Evolutionary conservation across 305 asterid species (phyloP).

Genomic region (Solanum hybrid): DNA sequence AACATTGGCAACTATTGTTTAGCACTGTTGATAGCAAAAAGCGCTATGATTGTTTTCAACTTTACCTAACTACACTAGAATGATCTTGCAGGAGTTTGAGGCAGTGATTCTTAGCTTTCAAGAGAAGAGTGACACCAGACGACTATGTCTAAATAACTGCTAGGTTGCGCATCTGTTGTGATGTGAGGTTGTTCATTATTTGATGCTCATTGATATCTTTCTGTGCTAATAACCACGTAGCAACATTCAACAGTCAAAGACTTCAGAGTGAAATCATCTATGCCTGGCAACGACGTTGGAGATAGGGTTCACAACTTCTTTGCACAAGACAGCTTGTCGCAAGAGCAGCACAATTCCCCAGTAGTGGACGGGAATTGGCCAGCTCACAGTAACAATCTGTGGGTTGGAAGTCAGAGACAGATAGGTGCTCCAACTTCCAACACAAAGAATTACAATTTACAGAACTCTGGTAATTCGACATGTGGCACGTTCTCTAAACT

Average conservation of each 20-base stretch:
- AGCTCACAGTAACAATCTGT: slow-evolving; percentile 37
- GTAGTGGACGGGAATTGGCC: slow-evolving; percentile 61
- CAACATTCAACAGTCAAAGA: neutral
- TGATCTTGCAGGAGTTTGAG: slow-evolving; percentile 10
- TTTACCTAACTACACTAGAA: neutral
- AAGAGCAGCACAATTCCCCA: slow-evolving; percentile 55
- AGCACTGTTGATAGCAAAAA: neutral
- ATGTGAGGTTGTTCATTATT: neutral
- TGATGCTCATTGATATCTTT: neutral
- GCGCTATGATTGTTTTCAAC: neutral
- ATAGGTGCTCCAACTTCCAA: slow-evolving; percentile 26
- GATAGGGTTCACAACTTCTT: slow-evolving; percentile 97
- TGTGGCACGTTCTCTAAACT: slow-evolving; percentile 10
- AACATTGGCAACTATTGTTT: neutral
- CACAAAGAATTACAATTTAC: slow-evolving; percentile 38
- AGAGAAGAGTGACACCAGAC: slow-evolving; percentile 3
- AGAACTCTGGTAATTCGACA: slow-evolving; percentile 35
- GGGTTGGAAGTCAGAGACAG: slow-evolving; percentile 59
- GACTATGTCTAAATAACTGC: neutral
- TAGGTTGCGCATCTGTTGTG: neutral
- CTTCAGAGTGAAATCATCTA: slow-evolving; percentile 43
- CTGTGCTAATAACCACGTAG: neutral
- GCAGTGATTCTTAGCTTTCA: neutral
- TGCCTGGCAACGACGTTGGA: slow-evolving; percentile 96
- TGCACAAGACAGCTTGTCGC: slow-evolving; percentile 66